A percentile compares a stretch with the other conserved stretches of the same genome.
phyloP scores from a whole-genome alignment of 2,329 filamentous ascomycete species.

The Phoma sp. region DNA sequence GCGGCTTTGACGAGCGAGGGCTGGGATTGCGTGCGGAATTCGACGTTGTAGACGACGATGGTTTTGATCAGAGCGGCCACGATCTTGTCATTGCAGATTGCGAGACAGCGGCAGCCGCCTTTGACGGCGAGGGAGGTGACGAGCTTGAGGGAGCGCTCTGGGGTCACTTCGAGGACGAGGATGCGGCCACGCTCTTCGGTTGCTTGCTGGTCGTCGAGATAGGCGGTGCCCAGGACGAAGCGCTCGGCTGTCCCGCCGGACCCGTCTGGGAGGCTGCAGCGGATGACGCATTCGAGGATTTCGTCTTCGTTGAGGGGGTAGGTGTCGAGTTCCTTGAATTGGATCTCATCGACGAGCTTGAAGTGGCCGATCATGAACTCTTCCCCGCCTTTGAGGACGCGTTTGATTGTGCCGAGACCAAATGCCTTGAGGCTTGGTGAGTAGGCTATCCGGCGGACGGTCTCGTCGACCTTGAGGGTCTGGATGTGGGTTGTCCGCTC shows the following conservation, averaged over 20 bases:
- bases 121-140: constrained; percentile 73
- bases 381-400: constrained; percentile 71
- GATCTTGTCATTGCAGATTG: constrained; percentile 73
- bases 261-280: constrained; percentile 71
- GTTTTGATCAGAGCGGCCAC: constrained; percentile 91
- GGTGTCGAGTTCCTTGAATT: constrained; percentile 79
- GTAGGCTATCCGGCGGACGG: constrained; percentile 85
- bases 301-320: constrained; percentile 71
- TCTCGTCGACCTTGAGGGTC: constrained; percentile 77
- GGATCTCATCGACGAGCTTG: constrained; percentile 86
- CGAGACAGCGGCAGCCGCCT: constrained; percentile 81
- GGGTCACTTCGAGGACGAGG: constrained; percentile 81
- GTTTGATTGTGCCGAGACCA: constrained; percentile 82
- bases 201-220: constrained; percentile 66
- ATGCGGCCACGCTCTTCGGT: constrained; percentile 72
- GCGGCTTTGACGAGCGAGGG: constrained; percentile 71
- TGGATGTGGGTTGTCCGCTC: constrained; percentile 89
- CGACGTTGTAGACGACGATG: constrained; percentile 64
- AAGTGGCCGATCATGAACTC: constrained; percentile 83
- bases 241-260: constrained; percentile 68
- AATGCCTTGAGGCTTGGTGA: constrained; percentile 80
- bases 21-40: constrained; percentile 60
- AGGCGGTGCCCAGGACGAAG: constrained; percentile 91
- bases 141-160: constrained; percentile 73
- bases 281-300: constrained; percentile 82